phyloP scores from a whole-genome alignment of 2,329 filamentous ascomycete species.

The Fusarium sp. region DNA sequence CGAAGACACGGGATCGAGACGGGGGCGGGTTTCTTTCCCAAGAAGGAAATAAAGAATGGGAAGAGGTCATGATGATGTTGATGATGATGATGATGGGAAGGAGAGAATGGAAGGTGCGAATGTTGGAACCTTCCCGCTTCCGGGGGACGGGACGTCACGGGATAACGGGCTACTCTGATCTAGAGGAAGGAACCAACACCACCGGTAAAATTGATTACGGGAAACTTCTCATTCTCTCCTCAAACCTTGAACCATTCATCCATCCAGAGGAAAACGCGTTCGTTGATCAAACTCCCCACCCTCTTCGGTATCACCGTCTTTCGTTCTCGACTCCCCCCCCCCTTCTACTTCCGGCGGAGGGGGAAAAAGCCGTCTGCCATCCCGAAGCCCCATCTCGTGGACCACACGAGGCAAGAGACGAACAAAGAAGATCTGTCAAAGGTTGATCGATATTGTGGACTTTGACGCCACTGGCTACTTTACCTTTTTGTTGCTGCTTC shows the following conservation, averaged over 20 bases:
- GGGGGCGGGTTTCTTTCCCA: neutral
- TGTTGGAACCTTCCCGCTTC: constrained; percentile 18
- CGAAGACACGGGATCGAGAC: constrained; percentile 24
- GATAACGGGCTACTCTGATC: constrained; percentile 6
- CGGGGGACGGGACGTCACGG: constrained; percentile 32
- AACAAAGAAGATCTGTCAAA: neutral
- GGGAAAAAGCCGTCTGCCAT: neutral
- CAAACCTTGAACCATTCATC: neutral
- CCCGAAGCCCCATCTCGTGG: constrained; percentile 15
- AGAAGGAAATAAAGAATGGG: neutral
- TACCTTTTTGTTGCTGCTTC: neutral
- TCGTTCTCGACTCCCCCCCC: neutral
- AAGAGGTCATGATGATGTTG: neutral
- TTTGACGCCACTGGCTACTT: constrained; percentile 23
- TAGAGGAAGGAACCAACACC: constrained; percentile 8
- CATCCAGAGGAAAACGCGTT: neutral
- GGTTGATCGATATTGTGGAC: neutral
- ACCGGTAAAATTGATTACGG: neutral
- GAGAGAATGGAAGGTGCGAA: neutral
- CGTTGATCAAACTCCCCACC: neutral
- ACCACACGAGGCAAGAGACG: neutral
- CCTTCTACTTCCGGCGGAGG: constrained; percentile 26
- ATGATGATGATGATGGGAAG: neutral
- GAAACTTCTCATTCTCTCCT: neutral
- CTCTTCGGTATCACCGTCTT: neutral